phyloP scores from a whole-genome alignment of 495 filamentous ascomycete species.

The Annulohypoxylon bovei region DNA sequence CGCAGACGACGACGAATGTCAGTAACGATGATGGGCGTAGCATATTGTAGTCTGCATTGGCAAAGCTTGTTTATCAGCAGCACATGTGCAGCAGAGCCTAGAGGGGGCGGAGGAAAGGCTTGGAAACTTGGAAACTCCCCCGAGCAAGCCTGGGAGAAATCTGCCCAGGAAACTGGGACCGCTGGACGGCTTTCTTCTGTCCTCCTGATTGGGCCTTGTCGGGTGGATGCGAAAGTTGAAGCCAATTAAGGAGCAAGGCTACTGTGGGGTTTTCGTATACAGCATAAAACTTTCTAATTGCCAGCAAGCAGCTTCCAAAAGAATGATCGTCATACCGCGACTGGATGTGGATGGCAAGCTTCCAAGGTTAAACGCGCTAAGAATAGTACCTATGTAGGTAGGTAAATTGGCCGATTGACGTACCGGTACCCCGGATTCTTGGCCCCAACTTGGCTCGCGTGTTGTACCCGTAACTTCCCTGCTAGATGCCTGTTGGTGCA shows the following conservation, averaged over 20 bases:
- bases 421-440: conserved; percentile 41
- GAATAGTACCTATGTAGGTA: conserved; percentile 2
- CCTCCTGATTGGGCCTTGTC: conserved; percentile 29
- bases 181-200: not conserved
- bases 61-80: conserved; percentile 8
- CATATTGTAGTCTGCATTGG: conserved; percentile 30
- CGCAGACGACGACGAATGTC: conserved; percentile 17
- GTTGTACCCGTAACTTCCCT: conserved; percentile 18
- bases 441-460: conserved; percentile 1
- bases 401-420: conserved; percentile 17
- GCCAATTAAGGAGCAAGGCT: not conserved
- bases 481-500: not conserved
- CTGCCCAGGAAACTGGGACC: conserved; percentile 17
- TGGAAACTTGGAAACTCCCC: conserved; percentile 32
- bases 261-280: conserved; percentile 24
- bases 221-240: conserved; percentile 25
- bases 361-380: not conserved
- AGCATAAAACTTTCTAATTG: conserved; percentile 13
- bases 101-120: not conserved
- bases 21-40: conserved; percentile 25
- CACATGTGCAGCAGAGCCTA: too few species aligned
- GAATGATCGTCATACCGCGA: conserved; percentile 29
- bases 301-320: not conserved
- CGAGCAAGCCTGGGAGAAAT: conserved; percentile 39
- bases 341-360: conserved; percentile 5